These are phyloP conservation scores for Herpetomonas samuelpessoai DNA, from an alignment of 208 protist genomes.

Conservation along the genomic window DNA sequence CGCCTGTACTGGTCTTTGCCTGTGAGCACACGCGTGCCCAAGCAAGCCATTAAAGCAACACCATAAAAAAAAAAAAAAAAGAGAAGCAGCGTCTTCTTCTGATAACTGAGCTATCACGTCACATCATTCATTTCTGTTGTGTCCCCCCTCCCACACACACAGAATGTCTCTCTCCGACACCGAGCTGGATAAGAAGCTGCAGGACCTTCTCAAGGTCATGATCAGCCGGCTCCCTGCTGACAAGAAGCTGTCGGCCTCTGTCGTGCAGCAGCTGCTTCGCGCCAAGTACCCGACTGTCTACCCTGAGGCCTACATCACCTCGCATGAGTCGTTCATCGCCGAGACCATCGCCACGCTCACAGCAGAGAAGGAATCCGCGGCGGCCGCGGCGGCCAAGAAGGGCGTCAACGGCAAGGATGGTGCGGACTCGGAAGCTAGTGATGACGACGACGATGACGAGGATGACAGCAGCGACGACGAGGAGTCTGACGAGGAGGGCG, in stretches of 20 bases:
- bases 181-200: conserved; percentile 61
- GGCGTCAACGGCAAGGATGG: not conserved
- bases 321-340: conserved; percentile 42
- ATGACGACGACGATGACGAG: conserved; percentile 13
- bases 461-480: conserved; percentile 22
- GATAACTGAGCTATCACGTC: too few relatives aligned
- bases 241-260: conserved; percentile 62
- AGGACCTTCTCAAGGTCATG: conserved; percentile 61
- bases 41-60: too few relatives aligned
- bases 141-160: too few relatives aligned
- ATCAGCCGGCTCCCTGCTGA: conserved; percentile 59
- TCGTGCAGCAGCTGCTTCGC: conserved; percentile 68
- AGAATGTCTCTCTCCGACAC: conserved; percentile 27
- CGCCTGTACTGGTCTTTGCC: too few relatives aligned
- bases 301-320: conserved; percentile 46
- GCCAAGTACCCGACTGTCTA: conserved; percentile 61
- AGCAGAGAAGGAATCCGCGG: conserved; percentile 9
- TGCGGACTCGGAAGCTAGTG: conserved; percentile 13
- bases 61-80: too few relatives aligned
- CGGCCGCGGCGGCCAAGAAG: not conserved
- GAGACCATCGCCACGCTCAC: conserved; percentile 42
- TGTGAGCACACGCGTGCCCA: too few relatives aligned
- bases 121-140: too few relatives aligned
- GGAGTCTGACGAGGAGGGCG: conserved; percentile 31
- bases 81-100: too few relatives aligned